Evolutionary conservation across 1,284 basidiomycete genomes (phyloP).

Genomic region (Cryptococcus hybrid): DNA sequence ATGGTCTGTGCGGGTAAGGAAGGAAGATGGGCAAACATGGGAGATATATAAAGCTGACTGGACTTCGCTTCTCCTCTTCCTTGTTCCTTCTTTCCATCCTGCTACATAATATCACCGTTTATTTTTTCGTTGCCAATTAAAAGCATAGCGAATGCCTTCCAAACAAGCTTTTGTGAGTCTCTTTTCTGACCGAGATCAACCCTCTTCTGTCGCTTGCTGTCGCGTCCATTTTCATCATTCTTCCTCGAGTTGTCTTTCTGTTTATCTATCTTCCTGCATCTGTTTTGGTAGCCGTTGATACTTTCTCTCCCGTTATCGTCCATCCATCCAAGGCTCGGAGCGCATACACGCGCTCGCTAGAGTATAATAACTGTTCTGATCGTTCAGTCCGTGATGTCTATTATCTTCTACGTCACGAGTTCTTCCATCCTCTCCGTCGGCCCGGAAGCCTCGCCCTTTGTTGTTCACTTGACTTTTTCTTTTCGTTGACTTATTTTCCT

Average conservation of each 20-base stretch:
- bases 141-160: background rate
- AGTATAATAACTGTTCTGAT: no score
- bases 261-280: background rate
- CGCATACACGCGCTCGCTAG: background rate
- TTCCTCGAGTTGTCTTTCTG: background rate
- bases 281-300: background rate
- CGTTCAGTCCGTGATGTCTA: background rate
- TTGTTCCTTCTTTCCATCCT: no score
- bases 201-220: background rate
- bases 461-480: no score
- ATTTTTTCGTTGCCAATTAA: no score
- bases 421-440: background rate
- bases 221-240: background rate
- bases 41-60: no score
- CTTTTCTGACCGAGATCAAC: background rate
- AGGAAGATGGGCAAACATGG: no score
- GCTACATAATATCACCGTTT: no score
- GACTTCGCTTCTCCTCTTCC: no score
- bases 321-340: background rate
- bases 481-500: no score
- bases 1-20: background rate
- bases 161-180: slow-evolving; percentile 9
- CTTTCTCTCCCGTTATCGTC: background rate
- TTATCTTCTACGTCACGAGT: background rate
- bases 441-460: no score